phyloP scores from a whole-genome alignment of 225 moss, liverwort and hornwort species.

The Pseudisothecium myosuroides region DNA sequence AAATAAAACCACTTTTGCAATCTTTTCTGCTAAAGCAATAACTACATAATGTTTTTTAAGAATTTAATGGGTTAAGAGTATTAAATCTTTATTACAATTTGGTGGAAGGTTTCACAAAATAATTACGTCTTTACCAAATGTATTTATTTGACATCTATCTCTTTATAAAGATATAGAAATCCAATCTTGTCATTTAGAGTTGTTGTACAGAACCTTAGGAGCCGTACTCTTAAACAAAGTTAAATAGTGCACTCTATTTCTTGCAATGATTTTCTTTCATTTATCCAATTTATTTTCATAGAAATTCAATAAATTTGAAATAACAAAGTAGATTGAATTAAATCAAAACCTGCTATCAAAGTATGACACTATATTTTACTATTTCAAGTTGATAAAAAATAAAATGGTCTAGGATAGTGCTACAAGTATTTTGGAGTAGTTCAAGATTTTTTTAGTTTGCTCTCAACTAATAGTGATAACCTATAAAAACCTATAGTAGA shows the following conservation, averaged over 20 bases:
- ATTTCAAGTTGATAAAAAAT: not conserved
- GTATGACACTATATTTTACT: not conserved
- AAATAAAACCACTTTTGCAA: rapidly evolving
- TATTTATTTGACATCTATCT: not conserved
- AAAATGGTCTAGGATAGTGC: not conserved
- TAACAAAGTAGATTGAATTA: not conserved
- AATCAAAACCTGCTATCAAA: not conserved
- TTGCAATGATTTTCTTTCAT: not conserved
- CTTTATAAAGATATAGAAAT: not conserved
- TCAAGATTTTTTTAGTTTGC: not conserved
- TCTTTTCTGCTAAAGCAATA: not conserved
- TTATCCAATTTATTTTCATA: not conserved
- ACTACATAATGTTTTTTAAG: rapidly evolving
- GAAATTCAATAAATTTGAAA: not conserved
- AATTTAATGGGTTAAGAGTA: not conserved
- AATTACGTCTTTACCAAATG: not conserved
- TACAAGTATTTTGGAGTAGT: rapidly evolving
- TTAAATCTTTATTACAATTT: not conserved
- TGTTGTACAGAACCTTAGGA: not conserved
- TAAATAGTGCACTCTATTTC: not conserved
- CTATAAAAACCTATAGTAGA: not conserved
- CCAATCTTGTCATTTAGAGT: not conserved
- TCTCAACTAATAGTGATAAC: rapidly evolving
- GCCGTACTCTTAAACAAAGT: rapidly evolving
- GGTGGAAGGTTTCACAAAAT: not conserved